Base-by-base conservation (phyloP, 176 grass and related monocot genomes). In the Lolium rigidum region DNA sequence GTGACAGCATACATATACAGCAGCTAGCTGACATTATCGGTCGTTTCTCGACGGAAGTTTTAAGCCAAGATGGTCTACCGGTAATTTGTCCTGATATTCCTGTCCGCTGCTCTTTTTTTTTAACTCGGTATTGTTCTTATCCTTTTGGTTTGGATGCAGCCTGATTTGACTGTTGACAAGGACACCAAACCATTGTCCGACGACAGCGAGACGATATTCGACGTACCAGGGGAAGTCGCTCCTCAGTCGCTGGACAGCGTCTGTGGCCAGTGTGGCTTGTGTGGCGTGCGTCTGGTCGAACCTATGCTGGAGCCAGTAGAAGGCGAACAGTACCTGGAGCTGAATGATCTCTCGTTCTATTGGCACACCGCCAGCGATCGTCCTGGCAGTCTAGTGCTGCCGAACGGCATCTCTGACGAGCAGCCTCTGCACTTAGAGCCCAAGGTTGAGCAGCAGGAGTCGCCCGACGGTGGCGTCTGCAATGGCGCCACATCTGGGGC, bases 151-250 rank as follows among this genome's bases (percentile, higher is more conserved):
- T 57, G 7, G 7, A 76, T 49, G 77, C 86, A 95, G 91, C 66
- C 80, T 91, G 57, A 85, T 80, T 82, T 54, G 38, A 61, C 69
- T 4, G 48, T 41, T 90, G 35, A 61, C 69, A 21, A 61, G 49
- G 74, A 88, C 9, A 66, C 69, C 6, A 76, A 80, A 86, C n/a
- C 49, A 50, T 43, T 31, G 76, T 21, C 9, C 15, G 70, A 78
- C 57, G 83, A 80, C 28, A 46, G 20, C 41, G 91, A 93, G 68
- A 80, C 82, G 57, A 91, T 92, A 85, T 92, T 87, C 76, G 43
- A 77, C 75, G 69, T 80, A 46, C 76, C 83, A 21, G 78, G 86
- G 47, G 83, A 89, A 24, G 9, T 78, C 10, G 11, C 18, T 37
- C 18, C 9, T 66, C 81, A 71, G 20, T 72, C 47, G 15, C 14